Conservation (phyloP, 441 rosid species). For the Sinapis alba region DNA sequence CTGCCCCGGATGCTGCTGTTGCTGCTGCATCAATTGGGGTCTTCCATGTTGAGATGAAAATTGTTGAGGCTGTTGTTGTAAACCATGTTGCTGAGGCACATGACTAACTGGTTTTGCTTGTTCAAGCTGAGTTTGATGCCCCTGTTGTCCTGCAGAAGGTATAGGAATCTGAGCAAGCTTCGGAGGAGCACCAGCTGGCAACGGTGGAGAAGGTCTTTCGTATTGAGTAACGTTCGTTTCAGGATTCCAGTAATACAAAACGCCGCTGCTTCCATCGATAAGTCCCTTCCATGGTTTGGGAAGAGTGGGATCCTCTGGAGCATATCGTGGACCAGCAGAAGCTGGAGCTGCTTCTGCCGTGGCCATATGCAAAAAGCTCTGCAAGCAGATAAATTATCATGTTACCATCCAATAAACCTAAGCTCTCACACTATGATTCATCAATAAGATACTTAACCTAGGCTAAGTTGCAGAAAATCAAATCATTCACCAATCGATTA, state of each 20-base stretch:
- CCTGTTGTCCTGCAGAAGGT: constrained; percentile 46
- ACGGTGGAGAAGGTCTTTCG: constrained; percentile 78
- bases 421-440: constrained; percentile 12
- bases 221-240: constrained; percentile 89
- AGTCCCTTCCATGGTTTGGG: constrained; percentile 93
- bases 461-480: neutral
- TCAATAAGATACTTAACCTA: constrained; percentile 8
- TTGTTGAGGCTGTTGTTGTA: constrained; percentile 58
- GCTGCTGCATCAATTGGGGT: constrained; percentile 64
- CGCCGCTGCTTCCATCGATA: constrained; percentile 83
- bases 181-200: constrained; percentile 64
- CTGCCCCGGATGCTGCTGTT: constrained; percentile 48
- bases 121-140: constrained; percentile 42
- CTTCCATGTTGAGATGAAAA: constrained; percentile 49
- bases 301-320: constrained; percentile 90
- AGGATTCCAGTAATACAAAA: constrained; percentile 88
- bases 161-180: constrained; percentile 65
- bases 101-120: constrained; percentile 39
- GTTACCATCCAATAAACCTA: constrained; percentile 16
- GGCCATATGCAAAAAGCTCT: constrained; percentile 54
- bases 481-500: too few species aligned
- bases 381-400: constrained; percentile 28
- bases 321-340: constrained; percentile 77
- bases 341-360: constrained; percentile 55
- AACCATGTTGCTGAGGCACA: constrained; percentile 55